Evolutionary conservation across 108 stramenopile genomes (phyloP).

Genomic region (Nitzschia sp.): DNA sequence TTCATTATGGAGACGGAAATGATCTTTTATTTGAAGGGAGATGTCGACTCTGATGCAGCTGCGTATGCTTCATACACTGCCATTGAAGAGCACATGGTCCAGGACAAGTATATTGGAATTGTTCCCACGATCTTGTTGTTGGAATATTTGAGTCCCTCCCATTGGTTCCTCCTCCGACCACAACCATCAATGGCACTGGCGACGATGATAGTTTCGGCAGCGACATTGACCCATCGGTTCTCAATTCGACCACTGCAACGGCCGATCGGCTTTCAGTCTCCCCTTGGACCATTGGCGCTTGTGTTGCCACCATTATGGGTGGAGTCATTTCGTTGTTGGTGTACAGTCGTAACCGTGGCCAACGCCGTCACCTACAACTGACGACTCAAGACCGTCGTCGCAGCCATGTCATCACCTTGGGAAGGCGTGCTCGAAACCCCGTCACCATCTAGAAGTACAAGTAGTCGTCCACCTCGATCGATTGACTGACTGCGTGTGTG

Average conservation of each 20-base stretch:
- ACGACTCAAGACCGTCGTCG: not conserved
- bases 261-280: slow-evolving; percentile 8
- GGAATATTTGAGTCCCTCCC: slow-evolving; percentile 37
- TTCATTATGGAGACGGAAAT: slow-evolving; percentile 32
- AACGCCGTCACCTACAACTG: slow-evolving; percentile 17
- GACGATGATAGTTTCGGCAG: not conserved
- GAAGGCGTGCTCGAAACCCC: not conserved
- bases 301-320: slow-evolving; percentile 38
- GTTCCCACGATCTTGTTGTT: slow-evolving; percentile 20
- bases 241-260: not conserved
- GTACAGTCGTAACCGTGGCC: slow-evolving; percentile 35
- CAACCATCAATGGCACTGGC: not conserved
- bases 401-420: not conserved
- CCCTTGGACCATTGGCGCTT: slow-evolving; percentile 51
- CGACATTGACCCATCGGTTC: not conserved
- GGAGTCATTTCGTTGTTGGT: slow-evolving; percentile 36
- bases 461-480: too few relatives aligned
- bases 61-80: slow-evolving; percentile 26
- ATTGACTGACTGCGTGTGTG: too few relatives aligned
- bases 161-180: slow-evolving; percentile 8
- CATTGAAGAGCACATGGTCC: slow-evolving; percentile 29
- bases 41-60: slow-evolving; percentile 24
- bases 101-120: slow-evolving; percentile 12
- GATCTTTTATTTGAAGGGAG: slow-evolving; percentile 20
- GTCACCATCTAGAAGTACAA: not conserved